phyloP scores from a whole-genome alignment of 176 grass and related monocot species.

The Eleusine indica region DNA sequence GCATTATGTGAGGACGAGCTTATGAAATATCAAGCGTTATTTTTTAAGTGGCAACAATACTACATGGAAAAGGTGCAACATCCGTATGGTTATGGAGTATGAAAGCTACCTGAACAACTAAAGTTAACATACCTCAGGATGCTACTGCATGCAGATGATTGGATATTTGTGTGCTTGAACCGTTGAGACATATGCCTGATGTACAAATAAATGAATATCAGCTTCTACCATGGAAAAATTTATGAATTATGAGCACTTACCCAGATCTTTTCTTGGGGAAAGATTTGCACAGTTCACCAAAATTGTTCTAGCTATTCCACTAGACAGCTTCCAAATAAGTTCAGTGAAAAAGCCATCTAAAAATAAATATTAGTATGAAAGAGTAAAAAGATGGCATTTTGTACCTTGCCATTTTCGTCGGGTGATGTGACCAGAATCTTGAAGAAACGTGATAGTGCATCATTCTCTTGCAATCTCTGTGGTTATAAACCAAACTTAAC shows the following conservation, averaged over 20 bases:
- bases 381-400: neutral
- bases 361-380: neutral
- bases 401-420: slow-evolving; percentile 80
- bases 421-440: slow-evolving; percentile 77
- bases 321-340: no score
- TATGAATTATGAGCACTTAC: neutral
- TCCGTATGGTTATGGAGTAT: neutral
- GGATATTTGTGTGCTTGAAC: slow-evolving; percentile 86
- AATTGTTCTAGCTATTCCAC: neutral
- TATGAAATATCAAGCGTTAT: no score
- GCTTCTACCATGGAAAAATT: slow-evolving; percentile 18
- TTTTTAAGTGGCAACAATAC: no score
- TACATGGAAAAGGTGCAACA: no score
- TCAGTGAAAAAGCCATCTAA: no score
- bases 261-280: no score
- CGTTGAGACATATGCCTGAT: slow-evolving; percentile 84
- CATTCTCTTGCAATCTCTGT: slow-evolving; percentile 53
- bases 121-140: slow-evolving; percentile 78
- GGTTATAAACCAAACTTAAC: slow-evolving; percentile 83
- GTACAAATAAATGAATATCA: slow-evolving; percentile 26
- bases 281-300: neutral
- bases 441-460: slow-evolving; percentile 77
- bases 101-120: no score
- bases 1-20: slow-evolving; percentile 35
- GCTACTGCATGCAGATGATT: slow-evolving; percentile 85